Conservation (phyloP, 73 alveolate species). For the Effrenium voratum region DNA sequence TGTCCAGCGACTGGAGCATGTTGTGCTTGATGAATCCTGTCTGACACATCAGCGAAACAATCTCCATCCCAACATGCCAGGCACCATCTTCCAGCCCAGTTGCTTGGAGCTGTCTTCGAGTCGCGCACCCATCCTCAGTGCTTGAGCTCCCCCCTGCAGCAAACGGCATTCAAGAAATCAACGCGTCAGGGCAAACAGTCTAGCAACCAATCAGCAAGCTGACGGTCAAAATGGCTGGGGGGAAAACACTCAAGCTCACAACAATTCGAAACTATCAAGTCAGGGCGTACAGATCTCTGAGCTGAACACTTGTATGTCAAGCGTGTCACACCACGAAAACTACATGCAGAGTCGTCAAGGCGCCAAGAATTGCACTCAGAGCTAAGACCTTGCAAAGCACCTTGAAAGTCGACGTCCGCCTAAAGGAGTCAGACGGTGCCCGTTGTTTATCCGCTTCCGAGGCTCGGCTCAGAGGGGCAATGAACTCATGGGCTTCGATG, state of each 20-base stretch:
- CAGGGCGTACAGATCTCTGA: neutral
- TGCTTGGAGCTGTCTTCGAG: slow-evolving; percentile 33
- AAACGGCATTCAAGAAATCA: neutral
- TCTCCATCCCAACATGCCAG: neutral
- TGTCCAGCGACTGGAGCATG: slow-evolving; percentile 3
- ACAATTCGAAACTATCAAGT: neutral
- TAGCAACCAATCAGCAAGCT: neutral
- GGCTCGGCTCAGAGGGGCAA: neutral
- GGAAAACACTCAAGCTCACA: neutral
- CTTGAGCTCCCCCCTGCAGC: neutral
- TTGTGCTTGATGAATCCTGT: slow-evolving; percentile 35
- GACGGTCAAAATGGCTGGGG: neutral
- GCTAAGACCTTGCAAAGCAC: no score
- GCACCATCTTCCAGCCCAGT: neutral
- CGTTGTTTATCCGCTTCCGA: no score
- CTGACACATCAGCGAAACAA: no score
- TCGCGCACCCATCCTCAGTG: slow-evolving; percentile 42
- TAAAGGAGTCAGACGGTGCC: no score
- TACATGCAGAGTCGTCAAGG: neutral
- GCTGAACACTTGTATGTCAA: neutral
- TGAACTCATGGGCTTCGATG: neutral
- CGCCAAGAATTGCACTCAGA: no score
- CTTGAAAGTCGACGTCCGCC: no score
- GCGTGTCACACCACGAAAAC: neutral
- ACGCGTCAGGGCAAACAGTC: neutral